Percentiles rank a stretch among this genome's conserved stretches.
Evolutionary conservation across 164 flowering plant species (phyloP).

Genomic region (Vitis rupestris): DNA sequence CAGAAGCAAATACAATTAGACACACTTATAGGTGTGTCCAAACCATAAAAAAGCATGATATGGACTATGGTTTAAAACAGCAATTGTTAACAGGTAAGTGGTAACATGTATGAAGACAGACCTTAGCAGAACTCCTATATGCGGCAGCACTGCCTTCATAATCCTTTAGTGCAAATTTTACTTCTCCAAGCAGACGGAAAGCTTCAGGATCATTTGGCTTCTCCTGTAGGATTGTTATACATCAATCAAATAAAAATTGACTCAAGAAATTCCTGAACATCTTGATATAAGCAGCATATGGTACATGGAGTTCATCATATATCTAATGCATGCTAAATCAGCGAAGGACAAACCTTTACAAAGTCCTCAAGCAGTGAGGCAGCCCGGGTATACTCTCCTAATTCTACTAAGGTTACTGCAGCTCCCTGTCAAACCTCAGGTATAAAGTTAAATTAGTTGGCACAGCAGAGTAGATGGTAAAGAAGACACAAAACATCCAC

Average conservation of each 20-base stretch:
- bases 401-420: slow-evolving; percentile 74
- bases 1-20: too few relatives aligned
- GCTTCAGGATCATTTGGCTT: slow-evolving; percentile 72
- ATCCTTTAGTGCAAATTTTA: slow-evolving; percentile 81
- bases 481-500: too few relatives aligned
- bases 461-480: not conserved
- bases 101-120: slow-evolving; percentile 26
- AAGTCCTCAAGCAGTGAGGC: slow-evolving; percentile 67
- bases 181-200: slow-evolving; percentile 88
- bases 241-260: not conserved
- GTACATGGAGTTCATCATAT: not conserved
- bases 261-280: not conserved
- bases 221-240: slow-evolving; percentile 36
- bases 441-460: not conserved
- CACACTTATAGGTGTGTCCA: not conserved
- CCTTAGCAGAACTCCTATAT: slow-evolving; percentile 62
- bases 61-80: not conserved
- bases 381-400: slow-evolving; percentile 72
- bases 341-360: slow-evolving; percentile 46
- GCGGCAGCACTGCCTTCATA: slow-evolving; percentile 83
- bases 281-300: not conserved
- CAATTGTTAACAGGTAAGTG: not conserved
- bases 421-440: slow-evolving; percentile 58
- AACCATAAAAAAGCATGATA: not conserved
- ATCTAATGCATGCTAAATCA: not conserved